phyloP scores from a whole-genome alignment of 2,329 filamentous ascomycete species.

The Metarhizium anisopliae region DNA sequence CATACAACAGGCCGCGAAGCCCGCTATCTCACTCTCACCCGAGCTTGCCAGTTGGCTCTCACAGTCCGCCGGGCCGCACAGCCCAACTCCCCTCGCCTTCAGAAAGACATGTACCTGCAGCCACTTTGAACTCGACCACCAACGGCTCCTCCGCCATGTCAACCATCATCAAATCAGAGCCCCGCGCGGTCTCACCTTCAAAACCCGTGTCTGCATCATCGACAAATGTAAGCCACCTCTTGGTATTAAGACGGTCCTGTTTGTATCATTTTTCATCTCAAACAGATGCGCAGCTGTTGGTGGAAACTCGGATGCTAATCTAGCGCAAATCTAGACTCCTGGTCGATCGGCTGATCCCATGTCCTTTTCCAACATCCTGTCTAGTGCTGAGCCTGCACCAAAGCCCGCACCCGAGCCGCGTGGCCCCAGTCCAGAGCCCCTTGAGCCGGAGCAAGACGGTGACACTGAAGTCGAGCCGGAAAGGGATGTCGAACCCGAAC shows the following conservation, averaged over 20 bases:
- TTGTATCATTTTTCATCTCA: slow-evolving; percentile 8
- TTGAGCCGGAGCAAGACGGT: slow-evolving; percentile 9
- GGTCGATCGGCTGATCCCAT: slow-evolving; percentile 76
- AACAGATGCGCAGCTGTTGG: not conserved
- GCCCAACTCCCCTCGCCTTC: slow-evolving; percentile 39
- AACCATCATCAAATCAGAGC: slow-evolving; percentile 28
- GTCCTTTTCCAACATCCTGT: slow-evolving; percentile 93
- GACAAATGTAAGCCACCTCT: slow-evolving; percentile 27
- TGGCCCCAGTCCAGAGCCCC: slow-evolving; percentile 29
- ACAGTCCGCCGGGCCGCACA: slow-evolving; percentile 32
- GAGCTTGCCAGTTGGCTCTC: slow-evolving; percentile 31
- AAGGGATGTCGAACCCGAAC: slow-evolving; percentile 26
- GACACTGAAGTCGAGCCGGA: slow-evolving; percentile 25
- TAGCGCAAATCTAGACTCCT: slow-evolving; percentile 45
- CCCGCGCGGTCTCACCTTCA: slow-evolving; percentile 29
- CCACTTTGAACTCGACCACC: slow-evolving; percentile 26
- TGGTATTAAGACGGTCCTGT: slow-evolving; percentile 4
- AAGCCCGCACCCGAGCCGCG: slow-evolving; percentile 36
- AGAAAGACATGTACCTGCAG: slow-evolving; percentile 32
- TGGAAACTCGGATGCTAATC: not conserved
- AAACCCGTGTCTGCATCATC: slow-evolving; percentile 25
- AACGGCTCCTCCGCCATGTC: slow-evolving; percentile 32
- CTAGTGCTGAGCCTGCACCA: slow-evolving; percentile 60
- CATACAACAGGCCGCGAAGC: slow-evolving; percentile 37
- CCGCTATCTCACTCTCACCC: slow-evolving; percentile 42